phyloP scores from a whole-genome alignment of 2,329 filamentous ascomycete species.

The Lachnellula occidentalis region DNA sequence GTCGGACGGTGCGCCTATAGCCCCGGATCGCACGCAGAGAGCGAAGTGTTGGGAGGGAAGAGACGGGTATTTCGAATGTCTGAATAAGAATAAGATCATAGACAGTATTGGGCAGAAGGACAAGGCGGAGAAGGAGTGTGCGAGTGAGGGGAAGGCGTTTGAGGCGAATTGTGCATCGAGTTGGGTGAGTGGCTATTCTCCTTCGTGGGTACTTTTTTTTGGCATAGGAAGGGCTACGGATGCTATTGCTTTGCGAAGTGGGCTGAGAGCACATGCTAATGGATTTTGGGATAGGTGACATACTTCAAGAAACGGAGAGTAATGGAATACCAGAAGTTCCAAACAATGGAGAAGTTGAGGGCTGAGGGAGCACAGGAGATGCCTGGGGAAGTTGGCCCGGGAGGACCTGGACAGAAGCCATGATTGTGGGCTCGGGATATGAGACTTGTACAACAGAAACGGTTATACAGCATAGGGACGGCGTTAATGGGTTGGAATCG shows the following conservation, averaged over 20 bases:
- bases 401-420: conserved; percentile 9
- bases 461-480: conserved; percentile 7
- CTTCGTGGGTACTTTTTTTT: not conserved
- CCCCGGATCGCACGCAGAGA: conserved; percentile 80
- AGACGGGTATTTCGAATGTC: conserved; percentile 81
- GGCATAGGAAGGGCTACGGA: not conserved
- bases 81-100: conserved; percentile 76
- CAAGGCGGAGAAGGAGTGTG: conserved; percentile 53
- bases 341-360: conserved; percentile 69
- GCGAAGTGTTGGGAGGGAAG: conserved; percentile 83
- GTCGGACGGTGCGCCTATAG: conserved; percentile 59
- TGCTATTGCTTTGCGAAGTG: not conserved
- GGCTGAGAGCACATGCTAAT: conserved; percentile 10
- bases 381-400: conserved; percentile 25
- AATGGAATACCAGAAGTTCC: conserved; percentile 81
- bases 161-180: conserved; percentile 81
- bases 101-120: conserved; percentile 60
- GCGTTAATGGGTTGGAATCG: conserved; percentile 8
- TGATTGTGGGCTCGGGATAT: not conserved
- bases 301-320: conserved; percentile 98
- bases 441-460: conserved; percentile 6
- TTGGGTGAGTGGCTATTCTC: conserved; percentile 63
- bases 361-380: conserved; percentile 65
- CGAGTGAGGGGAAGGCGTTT: conserved; percentile 58
- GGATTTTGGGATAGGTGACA: conserved; percentile 57